phyloP scores from a whole-genome alignment of 1,284 basidiomycete genomes.

The Neolentinus lepideus region DNA sequence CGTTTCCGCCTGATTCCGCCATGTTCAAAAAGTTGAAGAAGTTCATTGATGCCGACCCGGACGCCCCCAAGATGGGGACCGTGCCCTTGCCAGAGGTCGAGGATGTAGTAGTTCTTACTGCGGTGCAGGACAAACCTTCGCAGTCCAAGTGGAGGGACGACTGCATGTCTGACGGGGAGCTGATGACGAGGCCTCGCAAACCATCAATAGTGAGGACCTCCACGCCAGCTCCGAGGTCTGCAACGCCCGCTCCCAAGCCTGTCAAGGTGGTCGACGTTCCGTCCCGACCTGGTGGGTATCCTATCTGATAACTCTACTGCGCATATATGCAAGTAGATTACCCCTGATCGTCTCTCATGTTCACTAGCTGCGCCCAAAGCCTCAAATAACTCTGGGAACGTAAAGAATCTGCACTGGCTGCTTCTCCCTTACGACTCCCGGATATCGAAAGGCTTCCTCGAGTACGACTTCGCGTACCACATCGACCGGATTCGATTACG shows the following conservation, averaged over 20 bases:
- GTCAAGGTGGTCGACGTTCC: not conserved
- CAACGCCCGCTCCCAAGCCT: not conserved
- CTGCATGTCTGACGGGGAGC: not conserved
- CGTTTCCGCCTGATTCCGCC: not conserved
- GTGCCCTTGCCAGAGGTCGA: not conserved
- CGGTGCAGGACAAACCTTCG: not conserved
- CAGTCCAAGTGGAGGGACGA: not conserved
- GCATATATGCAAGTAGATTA: not conserved
- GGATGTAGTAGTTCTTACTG: not conserved
- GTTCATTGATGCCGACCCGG: not conserved
- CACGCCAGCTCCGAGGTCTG: not conserved
- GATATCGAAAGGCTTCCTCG: not conserved
- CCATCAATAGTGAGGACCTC: not conserved
- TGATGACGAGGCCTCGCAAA: not conserved
- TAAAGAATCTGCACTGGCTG: not conserved
- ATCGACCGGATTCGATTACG: not conserved
- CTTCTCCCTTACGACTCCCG: not conserved
- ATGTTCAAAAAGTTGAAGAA: slow-evolving; percentile 1
- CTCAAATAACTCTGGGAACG: not conserved
- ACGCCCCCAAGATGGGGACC: not conserved
- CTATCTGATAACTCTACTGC: not conserved
- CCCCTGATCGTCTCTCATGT: not conserved
- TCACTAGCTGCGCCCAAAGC: not conserved
- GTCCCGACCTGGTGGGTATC: not conserved
- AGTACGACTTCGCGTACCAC: not conserved